These are phyloP conservation scores for Tuber indicum DNA, from an alignment of 495 filamentous ascomycete species.

Conservation along the genomic window DNA sequence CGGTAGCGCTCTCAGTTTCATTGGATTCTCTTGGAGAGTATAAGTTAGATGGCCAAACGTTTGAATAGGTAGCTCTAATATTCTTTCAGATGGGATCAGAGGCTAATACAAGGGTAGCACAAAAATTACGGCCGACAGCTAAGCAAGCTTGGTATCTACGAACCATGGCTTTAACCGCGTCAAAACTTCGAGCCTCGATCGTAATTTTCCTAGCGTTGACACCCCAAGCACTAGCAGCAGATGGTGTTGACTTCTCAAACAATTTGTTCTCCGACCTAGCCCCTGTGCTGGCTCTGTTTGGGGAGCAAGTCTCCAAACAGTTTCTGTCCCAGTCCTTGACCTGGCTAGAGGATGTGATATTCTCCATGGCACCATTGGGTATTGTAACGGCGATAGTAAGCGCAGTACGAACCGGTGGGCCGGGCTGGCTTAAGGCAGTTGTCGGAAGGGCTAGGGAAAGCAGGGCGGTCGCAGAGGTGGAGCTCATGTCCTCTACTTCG, in stretches of 20 bases:
- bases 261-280: conserved; percentile 21
- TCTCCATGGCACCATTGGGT: conserved; percentile 51
- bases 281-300: conserved; percentile 24
- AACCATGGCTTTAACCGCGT: neutral
- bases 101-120: neutral
- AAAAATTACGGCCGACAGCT: neutral
- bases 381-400: conserved; percentile 52
- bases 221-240: neutral
- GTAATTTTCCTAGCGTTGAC: neutral
- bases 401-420: conserved; percentile 50
- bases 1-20: neutral
- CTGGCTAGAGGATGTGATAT: conserved; percentile 50
- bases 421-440: conserved; percentile 48
- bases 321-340: conserved; percentile 50
- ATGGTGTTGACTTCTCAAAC: neutral
- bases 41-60: neutral
- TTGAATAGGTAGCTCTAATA: neutral
- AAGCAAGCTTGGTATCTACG: neutral
- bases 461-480: too few relatives aligned
- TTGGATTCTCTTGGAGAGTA: neutral
- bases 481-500: too few relatives aligned
- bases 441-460: conserved; percentile 46
- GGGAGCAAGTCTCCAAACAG: conserved; percentile 44
- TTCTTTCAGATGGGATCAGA: neutral
- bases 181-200: neutral